A percentile compares a stretch with the other conserved stretches of the same genome.
Conservation (phyloP, 768 basidiomycete genomes). For the Amanita muscaria region DNA sequence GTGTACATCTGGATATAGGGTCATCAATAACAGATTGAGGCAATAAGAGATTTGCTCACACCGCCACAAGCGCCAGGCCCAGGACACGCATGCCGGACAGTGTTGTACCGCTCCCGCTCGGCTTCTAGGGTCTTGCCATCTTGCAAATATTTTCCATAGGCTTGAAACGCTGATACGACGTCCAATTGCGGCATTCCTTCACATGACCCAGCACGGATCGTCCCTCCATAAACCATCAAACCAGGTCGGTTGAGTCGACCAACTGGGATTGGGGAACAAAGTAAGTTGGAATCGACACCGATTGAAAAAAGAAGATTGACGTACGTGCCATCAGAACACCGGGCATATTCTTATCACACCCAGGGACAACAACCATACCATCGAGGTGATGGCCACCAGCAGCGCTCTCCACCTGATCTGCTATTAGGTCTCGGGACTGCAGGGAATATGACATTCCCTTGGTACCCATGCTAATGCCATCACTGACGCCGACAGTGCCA, state of each 20-base stretch:
- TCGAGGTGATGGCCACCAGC: slow-evolving; percentile 97
- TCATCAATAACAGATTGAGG: slow-evolving; percentile 3
- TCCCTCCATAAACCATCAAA: slow-evolving; percentile 96
- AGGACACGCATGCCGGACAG: slow-evolving; percentile 91
- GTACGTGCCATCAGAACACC: slow-evolving; percentile 93
- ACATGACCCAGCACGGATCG: slow-evolving; percentile 89
- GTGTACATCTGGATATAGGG: slow-evolving; percentile 77
- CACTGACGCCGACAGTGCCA: slow-evolving; percentile 95
- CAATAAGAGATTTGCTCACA: slow-evolving; percentile 36
- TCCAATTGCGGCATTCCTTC: slow-evolving; percentile 83
- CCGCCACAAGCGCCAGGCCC: slow-evolving; percentile 97
- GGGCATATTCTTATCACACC: slow-evolving; percentile 99
- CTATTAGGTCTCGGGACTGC: slow-evolving; percentile 95
- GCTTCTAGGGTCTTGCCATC: slow-evolving; percentile 80
- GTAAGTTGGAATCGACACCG: slow-evolving; percentile 12
- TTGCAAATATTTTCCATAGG: slow-evolving; percentile 91
- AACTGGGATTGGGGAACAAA: slow-evolving; percentile 35
- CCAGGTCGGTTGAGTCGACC: slow-evolving; percentile 94
- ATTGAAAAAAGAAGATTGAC: slow-evolving; percentile 23
- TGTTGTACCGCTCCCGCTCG: slow-evolving; percentile 77
- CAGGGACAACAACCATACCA: slow-evolving; percentile 94
- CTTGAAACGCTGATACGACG: slow-evolving; percentile 95
- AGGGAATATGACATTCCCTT: slow-evolving; percentile 91
- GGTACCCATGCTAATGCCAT: slow-evolving; percentile 98
- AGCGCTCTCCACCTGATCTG: slow-evolving; percentile 93